These are phyloP conservation scores for Penicillium manginii DNA, from an alignment of 495 filamentous ascomycete species.

Conservation along the genomic window DNA sequence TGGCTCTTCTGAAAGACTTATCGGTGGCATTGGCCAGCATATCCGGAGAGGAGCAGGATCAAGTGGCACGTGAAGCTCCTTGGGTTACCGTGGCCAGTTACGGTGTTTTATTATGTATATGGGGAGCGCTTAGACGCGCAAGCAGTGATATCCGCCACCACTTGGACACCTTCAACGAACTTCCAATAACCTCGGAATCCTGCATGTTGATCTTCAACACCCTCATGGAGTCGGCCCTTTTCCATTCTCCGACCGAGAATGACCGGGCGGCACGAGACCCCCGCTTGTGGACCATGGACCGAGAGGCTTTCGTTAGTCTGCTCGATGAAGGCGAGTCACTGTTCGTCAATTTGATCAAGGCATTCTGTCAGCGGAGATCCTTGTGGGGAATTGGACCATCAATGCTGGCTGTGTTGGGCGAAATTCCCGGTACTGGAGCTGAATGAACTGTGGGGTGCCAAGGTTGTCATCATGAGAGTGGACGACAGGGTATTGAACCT, in stretches of 20 bases:
- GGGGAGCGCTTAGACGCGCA: slow-evolving; percentile 11
- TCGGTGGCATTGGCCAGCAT: slow-evolving; percentile 10
- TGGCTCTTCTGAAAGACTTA: slow-evolving; percentile 14
- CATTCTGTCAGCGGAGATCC: slow-evolving; percentile 6
- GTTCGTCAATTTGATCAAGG: slow-evolving; percentile 7
- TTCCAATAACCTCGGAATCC: slow-evolving; percentile 12
- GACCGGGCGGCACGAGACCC: slow-evolving; percentile 8
- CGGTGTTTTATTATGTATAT: slow-evolving; percentile 11
- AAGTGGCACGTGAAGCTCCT: slow-evolving; percentile 13
- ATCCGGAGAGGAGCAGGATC: slow-evolving; percentile 11
- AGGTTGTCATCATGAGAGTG: slow-evolving; percentile 7
- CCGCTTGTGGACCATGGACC: slow-evolving; percentile 15
- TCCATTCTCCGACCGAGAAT: slow-evolving; percentile 5
- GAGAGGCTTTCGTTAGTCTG: slow-evolving; percentile 13
- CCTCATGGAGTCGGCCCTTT: slow-evolving; percentile 12
- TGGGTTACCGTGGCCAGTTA: slow-evolving; percentile 16
- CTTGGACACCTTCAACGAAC: slow-evolving; percentile 15
- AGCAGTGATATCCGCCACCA: slow-evolving; percentile 10
- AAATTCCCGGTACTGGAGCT: slow-evolving; percentile 11
- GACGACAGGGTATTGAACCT: not conserved
- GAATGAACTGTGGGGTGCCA: slow-evolving; percentile 2
- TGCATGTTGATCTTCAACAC: slow-evolving; percentile 19
- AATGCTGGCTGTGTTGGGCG: slow-evolving; percentile 15
- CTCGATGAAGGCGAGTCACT: slow-evolving; percentile 12
- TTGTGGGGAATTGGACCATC: slow-evolving; percentile 16